These are phyloP conservation scores for Naganishia vishniacii DNA, from an alignment of 768 basidiomycete genomes.

Conservation along the genomic window DNA sequence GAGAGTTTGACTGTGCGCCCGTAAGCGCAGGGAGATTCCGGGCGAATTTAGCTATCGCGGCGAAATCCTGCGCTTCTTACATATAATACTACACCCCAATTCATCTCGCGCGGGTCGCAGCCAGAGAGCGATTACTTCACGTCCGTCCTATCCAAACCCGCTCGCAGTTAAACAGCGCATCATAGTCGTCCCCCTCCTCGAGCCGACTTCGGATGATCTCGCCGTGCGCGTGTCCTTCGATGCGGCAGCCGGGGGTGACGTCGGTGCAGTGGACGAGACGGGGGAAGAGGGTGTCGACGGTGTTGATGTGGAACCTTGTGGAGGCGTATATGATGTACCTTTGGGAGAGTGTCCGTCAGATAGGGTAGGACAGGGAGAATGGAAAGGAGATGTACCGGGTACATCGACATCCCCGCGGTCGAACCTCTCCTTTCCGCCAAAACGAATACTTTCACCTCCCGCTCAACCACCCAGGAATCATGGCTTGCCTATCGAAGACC, in stretches of 20 bases:
- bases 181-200: neutral
- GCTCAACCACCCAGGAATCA: neutral
- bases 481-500: neutral
- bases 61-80: no score
- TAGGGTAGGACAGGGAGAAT: neutral
- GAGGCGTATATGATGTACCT: neutral
- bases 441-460: neutral
- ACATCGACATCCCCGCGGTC: neutral
- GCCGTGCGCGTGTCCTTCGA: neutral
- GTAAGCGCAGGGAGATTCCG: no score
- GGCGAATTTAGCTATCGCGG: no score
- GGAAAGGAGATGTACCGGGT: neutral
- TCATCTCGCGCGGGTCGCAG: no score
- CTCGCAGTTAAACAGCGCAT: no score
- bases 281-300: neutral
- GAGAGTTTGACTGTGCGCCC: no score
- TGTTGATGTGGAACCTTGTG: neutral
- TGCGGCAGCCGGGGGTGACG: neutral
- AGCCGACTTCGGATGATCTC: neutral
- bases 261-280: neutral
- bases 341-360: neutral
- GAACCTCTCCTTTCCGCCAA: neutral
- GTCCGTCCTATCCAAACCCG: no score
- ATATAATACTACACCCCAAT: no score
- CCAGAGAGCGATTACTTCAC: no score